phyloP scores from a whole-genome alignment of 1,139 yeast genomes.

The Saccharomyces hybrid region DNA sequence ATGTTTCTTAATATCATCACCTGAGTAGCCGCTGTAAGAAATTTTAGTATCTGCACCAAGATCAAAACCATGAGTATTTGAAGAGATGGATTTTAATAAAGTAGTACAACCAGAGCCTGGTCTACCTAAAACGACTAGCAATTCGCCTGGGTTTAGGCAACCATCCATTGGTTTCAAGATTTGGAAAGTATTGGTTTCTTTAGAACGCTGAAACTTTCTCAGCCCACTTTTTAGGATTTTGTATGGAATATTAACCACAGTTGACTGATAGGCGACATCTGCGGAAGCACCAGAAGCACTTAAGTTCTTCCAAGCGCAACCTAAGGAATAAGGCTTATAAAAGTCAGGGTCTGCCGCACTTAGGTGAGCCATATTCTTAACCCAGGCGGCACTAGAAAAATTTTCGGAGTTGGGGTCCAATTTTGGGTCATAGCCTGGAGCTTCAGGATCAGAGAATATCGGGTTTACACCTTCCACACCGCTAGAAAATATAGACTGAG shows the following conservation, averaged over 20 bases:
- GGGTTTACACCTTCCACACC: constrained; percentile 7
- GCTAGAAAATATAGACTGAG: constrained; percentile 1
- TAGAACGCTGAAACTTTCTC: constrained; percentile 21
- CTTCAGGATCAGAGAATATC: constrained; percentile 5
- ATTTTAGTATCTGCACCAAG: constrained; percentile 35
- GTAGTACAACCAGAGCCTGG: constrained; percentile 82
- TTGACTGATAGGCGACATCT: constrained; percentile 70
- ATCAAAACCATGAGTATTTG: constrained; percentile 61
- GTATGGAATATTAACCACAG: constrained; percentile 45
- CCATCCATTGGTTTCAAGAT: constrained; percentile 61
- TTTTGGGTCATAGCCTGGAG: constrained; percentile 34
- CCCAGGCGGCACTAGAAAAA: constrained; percentile 60
- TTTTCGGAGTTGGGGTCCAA: constrained; percentile 47
- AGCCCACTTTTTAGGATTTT: constrained; percentile 13
- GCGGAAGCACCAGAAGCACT: constrained; percentile 67
- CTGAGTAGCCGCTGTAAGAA: constrained; percentile 40
- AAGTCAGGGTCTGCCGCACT: constrained; percentile 50
- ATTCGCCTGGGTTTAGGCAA: constrained; percentile 55
- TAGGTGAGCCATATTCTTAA: constrained; percentile 53
- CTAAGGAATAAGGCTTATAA: constrained; percentile 53
- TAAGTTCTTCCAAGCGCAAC: constrained; percentile 57
- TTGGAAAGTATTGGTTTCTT: constrained; percentile 35
- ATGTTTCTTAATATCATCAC: constrained; percentile 37
- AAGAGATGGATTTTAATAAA: constrained; percentile 55
- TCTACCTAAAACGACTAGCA: constrained; percentile 66